A percentile compares a stretch with the other conserved stretches of the same genome.
phyloP scores from a whole-genome alignment of 129 eudicot species.

The Calendula officinalis region DNA sequence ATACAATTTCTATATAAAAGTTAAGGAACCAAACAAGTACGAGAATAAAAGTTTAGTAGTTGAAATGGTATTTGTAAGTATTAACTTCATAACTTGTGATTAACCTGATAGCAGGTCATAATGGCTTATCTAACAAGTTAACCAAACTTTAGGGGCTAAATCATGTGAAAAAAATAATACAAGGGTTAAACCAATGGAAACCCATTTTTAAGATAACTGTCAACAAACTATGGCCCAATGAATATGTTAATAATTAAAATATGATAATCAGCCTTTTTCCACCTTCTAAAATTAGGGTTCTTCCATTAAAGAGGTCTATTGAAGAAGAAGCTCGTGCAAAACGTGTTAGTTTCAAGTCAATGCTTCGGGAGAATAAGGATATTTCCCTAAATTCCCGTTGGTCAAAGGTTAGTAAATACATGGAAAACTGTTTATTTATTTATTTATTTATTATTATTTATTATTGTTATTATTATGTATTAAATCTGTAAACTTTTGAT shows the following conservation, averaged over 20 bases:
- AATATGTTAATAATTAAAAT: constrained; percentile 22
- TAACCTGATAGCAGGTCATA: too few relatives aligned
- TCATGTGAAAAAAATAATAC: too few relatives aligned
- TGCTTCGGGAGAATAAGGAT: constrained; percentile 72
- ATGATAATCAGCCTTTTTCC: constrained; percentile 15
- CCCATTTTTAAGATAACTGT: constrained; percentile 1
- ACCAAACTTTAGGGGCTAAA: too few relatives aligned
- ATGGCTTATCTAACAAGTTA: too few relatives aligned
- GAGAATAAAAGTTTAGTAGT: too few relatives aligned
- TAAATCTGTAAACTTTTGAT: constrained; percentile 21
- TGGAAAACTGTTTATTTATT: background rate
- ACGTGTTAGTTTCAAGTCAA: constrained; percentile 76
- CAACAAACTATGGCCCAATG: constrained; percentile 16
- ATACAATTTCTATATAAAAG: too few relatives aligned
- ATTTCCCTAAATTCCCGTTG: constrained; percentile 75
- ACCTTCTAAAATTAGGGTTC: constrained; percentile 39
- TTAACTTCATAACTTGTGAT: too few relatives aligned
- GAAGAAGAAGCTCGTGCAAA: constrained; percentile 81
- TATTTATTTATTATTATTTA: background rate
- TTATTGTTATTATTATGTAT: background rate
- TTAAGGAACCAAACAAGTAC: too few relatives aligned
- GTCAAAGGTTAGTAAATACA: constrained; percentile 65
- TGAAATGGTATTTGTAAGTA: too few relatives aligned
- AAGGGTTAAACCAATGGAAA: too few relatives aligned
- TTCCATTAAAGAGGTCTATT: constrained; percentile 65